phyloP scores from a whole-genome alignment of 2,329 filamentous ascomycete genomes.

The Diaporthe citriasiana region DNA sequence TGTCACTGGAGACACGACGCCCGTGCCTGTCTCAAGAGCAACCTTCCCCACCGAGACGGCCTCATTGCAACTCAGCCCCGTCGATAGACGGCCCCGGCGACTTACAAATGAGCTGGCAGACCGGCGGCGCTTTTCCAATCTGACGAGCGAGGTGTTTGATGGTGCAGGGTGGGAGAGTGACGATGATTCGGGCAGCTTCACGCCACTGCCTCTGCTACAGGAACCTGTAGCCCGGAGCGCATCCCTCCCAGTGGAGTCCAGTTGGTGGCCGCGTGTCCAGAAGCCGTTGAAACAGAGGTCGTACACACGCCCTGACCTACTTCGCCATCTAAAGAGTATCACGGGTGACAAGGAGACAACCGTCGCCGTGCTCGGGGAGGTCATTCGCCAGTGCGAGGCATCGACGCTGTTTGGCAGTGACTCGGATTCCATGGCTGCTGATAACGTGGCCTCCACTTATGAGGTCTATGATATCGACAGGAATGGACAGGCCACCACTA shows the following conservation, averaged over 20 bases:
- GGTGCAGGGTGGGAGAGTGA: slow-evolving; percentile 20
- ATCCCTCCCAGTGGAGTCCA: slow-evolving; percentile 1
- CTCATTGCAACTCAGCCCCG: slow-evolving; percentile 18
- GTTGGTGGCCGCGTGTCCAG: slow-evolving; percentile 31
- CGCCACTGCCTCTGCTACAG: slow-evolving; percentile 38
- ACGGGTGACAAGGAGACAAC: slow-evolving; percentile 30
- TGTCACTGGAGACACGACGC: not conserved
- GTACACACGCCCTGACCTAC: slow-evolving; percentile 29
- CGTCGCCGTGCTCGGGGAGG: slow-evolving; percentile 53
- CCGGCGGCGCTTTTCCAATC: slow-evolving; percentile 1
- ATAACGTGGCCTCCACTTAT: slow-evolving; percentile 61
- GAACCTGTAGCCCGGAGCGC: not conserved
- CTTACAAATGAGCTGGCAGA: slow-evolving; percentile 38
- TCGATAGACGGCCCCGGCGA: slow-evolving; percentile 19
- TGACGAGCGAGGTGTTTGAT: slow-evolving; percentile 29
- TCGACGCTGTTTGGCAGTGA: slow-evolving; percentile 49
- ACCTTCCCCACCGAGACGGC: slow-evolving; percentile 16
- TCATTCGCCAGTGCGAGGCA: slow-evolving; percentile 50
- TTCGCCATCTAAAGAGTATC: slow-evolving; percentile 33
- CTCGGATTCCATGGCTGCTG: slow-evolving; percentile 43
- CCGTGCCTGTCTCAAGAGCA: slow-evolving; percentile 12
- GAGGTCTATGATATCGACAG: slow-evolving; percentile 69
- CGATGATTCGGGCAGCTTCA: slow-evolving; percentile 17
- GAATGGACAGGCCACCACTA: slow-evolving; percentile 58
- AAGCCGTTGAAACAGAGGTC: slow-evolving; percentile 21